Base-by-base conservation (phyloP, 1,284 basidiomycete genomes). In the Pseudozyma hubeiensis region DNA sequence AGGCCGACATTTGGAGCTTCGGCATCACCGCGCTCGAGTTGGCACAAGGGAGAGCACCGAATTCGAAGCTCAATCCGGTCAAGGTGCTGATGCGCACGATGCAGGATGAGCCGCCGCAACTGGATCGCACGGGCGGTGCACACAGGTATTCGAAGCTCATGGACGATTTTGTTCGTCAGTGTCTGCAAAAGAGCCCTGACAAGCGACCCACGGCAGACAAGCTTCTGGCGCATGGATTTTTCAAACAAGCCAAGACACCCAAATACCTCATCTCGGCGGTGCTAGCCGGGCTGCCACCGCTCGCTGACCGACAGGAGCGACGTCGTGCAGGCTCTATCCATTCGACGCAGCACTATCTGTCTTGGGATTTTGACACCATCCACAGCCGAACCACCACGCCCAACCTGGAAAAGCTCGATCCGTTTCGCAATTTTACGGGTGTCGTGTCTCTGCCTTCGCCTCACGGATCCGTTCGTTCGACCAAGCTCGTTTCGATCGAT, bases 1-100 rank as follows among this genome's bases (percentile, higher is more conserved):
- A 84, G 68, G 92, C 93, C 45, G 93, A 94, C 80, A 93, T 95
- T 65, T 95, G 93, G 93, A 93, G 91, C 45, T 93, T 94, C 81
- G 93, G 92, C 30, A 93, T 95, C 73, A 94, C 77, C 14, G 92
- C 93, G 7, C 87, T 94, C 43, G 93, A 95, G 83, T 87, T 95
- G 24, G 88, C 91, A 0, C 91, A 92, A 77, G 93, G 93, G 0
- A 89, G 91, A 14, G 92, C 93, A 1, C 93, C 93, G 14, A 87
- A 90, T 68, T 92, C 91, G 24, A 88, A 91, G 55, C 91, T 92
- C 78, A 87, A 90, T 10, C 89, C 93, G 0, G 89, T 91, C 66
- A 87, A 88, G 58, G 91, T 93, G 7, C 87, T 95, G 24, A 86
- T 93, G 70, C 90, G 90, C 84, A 94, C 71, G 47, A 79, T 80